Conservation (phyloP, 495 filamentous ascomycete genomes). For the Penicillium fimorum region DNA sequence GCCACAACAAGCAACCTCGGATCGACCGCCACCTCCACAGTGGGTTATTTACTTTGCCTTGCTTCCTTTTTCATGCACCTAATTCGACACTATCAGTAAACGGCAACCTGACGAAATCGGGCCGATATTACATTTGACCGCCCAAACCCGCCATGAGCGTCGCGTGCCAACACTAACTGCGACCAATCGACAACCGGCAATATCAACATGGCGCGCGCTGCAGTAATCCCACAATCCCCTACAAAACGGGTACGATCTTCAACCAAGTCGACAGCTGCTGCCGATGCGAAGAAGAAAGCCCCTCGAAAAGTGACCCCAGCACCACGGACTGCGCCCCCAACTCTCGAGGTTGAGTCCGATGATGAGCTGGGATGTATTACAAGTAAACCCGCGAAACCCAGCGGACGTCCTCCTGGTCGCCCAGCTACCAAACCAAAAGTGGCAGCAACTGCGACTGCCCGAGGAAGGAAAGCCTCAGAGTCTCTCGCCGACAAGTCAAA, state of each 20-base stretch:
- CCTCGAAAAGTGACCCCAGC: conserved; percentile 22
- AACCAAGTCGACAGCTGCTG: conserved; percentile 17
- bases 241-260: conserved; percentile 32
- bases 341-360: conserved; percentile 26
- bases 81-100: conserved; percentile 10
- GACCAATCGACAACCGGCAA: conserved; percentile 11
- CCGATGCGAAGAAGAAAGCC: conserved; percentile 17
- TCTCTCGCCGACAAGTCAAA: conserved; percentile 10
- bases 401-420: conserved; percentile 19
- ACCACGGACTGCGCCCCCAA: conserved; percentile 15
- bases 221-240: conserved; percentile 39
- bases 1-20: conserved; percentile 9
- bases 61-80: conserved; percentile 10
- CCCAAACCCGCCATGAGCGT: conserved; percentile 23
- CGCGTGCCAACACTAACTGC: conserved; percentile 8
- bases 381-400: conserved; percentile 16
- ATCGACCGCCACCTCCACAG: conserved; percentile 11
- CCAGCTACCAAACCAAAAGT: conserved; percentile 14
- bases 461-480: conserved; percentile 21
- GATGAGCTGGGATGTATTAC: conserved; percentile 40
- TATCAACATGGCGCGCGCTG: conserved; percentile 42
- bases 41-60: conserved; percentile 12
- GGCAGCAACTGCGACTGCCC: conserved; percentile 9
- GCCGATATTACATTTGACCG: conserved; percentile 1
- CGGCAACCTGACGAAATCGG: conserved; percentile 3